Percentiles rank a stretch among this genome's conserved stretches.
These are phyloP conservation scores for Clarireedia sp. DNA, from an alignment of 2,329 filamentous ascomycete genomes.

Conservation along the genomic window DNA sequence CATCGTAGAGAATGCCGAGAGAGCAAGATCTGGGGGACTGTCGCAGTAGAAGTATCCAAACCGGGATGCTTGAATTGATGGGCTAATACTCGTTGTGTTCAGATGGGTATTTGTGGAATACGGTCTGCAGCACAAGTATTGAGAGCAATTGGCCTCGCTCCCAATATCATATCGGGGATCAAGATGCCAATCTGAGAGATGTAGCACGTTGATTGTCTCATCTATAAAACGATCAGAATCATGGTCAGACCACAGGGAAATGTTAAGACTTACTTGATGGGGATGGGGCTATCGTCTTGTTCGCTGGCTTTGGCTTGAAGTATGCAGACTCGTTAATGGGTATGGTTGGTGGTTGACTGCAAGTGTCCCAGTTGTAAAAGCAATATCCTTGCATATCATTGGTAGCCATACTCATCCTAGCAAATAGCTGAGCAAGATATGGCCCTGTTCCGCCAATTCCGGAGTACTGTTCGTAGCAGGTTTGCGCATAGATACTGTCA, in stretches of 20 bases:
- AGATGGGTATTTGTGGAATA: slow-evolving; percentile 6
- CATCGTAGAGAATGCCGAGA: slow-evolving; percentile 10
- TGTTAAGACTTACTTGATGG: background rate
- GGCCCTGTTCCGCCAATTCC: slow-evolving; percentile 9
- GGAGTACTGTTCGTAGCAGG: slow-evolving; percentile 8
- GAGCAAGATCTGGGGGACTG: slow-evolving; percentile 9
- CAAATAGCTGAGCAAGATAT: slow-evolving; percentile 5
- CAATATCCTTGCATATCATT: slow-evolving; percentile 4
- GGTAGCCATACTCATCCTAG: slow-evolving; percentile 7
- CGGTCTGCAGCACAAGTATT: slow-evolving; percentile 23
- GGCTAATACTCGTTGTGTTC: slow-evolving; percentile 2
- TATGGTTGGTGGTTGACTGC: background rate
- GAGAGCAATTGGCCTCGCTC: slow-evolving; percentile 26
- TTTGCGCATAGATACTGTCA: slow-evolving; percentile 6
- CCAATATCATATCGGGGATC: slow-evolving; percentile 27
- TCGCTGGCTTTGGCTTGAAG: slow-evolving; percentile 5
- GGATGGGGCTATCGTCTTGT: background rate
- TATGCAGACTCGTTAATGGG: slow-evolving; percentile 3
- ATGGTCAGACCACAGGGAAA: background rate
- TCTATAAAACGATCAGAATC: background rate
- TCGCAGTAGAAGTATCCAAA: slow-evolving; percentile 10
- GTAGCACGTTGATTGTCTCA: slow-evolving; percentile 20
- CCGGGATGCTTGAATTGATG: slow-evolving; percentile 1
- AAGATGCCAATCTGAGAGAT: slow-evolving; percentile 28
- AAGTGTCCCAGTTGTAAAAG: slow-evolving; percentile 5